A percentile compares a stretch with the other conserved stretches of the same genome.
Conservation (phyloP, 2,329 filamentous ascomycete species). For the Dichotomopilus funicola region DNA sequence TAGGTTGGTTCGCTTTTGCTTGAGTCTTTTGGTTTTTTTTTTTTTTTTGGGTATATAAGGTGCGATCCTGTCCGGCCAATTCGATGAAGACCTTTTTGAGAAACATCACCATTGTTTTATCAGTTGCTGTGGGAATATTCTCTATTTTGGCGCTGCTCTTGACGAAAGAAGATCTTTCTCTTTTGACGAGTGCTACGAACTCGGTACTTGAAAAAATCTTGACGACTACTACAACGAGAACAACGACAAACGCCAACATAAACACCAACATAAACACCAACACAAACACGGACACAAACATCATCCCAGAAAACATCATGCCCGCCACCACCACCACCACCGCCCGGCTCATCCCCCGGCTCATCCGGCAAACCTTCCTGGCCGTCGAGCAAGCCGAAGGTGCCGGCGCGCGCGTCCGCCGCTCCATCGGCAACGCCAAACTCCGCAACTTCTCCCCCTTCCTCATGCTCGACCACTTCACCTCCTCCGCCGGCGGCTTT, state of each 20-base stretch:
- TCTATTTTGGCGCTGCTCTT: slow-evolving; percentile 29
- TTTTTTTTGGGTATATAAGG: neutral
- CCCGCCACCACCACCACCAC: slow-evolving; percentile 23
- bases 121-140: slow-evolving; percentile 29
- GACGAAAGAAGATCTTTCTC: slow-evolving; percentile 25
- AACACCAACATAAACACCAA: neutral
- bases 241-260: too few relatives aligned
- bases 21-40: too few relatives aligned
- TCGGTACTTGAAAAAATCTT: too few relatives aligned
- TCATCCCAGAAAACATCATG: slow-evolving; percentile 14
- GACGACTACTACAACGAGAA: too few relatives aligned
- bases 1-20: too few relatives aligned
- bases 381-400: slow-evolving; percentile 84
- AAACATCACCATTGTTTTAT: neutral
- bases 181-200: too few relatives aligned
- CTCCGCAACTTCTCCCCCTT: slow-evolving; percentile 87
- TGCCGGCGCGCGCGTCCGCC: slow-evolving; percentile 76
- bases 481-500: slow-evolving; percentile 76
- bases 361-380: slow-evolving; percentile 76
- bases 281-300: neutral
- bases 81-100: slow-evolving; percentile 33
- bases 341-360: slow-evolving; percentile 62
- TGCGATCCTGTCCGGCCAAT: neutral
- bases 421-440: slow-evolving; percentile 77
- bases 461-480: slow-evolving; percentile 81